Evolutionary conservation across 495 filamentous ascomycete genomes (phyloP).

Genomic region (Filosporella fistucella): DNA sequence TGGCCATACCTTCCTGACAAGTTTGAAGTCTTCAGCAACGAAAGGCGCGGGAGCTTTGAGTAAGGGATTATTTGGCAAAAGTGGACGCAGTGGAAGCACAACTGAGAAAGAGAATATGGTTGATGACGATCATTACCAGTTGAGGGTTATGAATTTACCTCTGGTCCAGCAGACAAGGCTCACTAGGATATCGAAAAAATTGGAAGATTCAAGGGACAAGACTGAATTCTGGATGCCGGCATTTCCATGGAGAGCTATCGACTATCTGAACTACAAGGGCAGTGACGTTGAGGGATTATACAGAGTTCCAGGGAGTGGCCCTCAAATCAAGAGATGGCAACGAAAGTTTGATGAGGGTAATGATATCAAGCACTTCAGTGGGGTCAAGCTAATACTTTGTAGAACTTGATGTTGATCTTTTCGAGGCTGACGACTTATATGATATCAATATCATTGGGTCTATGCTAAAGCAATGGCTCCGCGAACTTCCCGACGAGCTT

Average conservation of each 20-base stretch:
- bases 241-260: slow-evolving; percentile 85
- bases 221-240: slow-evolving; percentile 98
- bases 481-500: slow-evolving; percentile 88
- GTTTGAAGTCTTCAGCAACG: slow-evolving; percentile 64
- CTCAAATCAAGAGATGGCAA: slow-evolving; percentile 84
- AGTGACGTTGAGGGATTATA: slow-evolving; percentile 89
- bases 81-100: slow-evolving; percentile 64
- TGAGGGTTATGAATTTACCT: slow-evolving; percentile 73
- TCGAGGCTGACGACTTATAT: slow-evolving; percentile 76
- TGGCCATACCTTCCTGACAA: slow-evolving; percentile 55
- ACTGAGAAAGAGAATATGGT: slow-evolving; percentile 56
- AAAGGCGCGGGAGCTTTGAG: slow-evolving; percentile 75
- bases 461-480: slow-evolving; percentile 88
- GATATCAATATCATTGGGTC: slow-evolving; percentile 93
- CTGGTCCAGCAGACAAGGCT: slow-evolving; percentile 79
- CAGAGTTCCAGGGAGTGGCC: slow-evolving; percentile 77
- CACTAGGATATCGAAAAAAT: slow-evolving; percentile 78
- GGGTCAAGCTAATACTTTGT: slow-evolving; percentile 25
- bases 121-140: slow-evolving; percentile 71
- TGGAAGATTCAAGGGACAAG: slow-evolving; percentile 83
- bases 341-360: slow-evolving; percentile 75
- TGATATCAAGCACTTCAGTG: neutral
- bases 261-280: slow-evolving; percentile 88
- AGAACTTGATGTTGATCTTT: slow-evolving; percentile 83
- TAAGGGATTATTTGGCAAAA: slow-evolving; percentile 74